A percentile compares a stretch with the other conserved stretches of the same genome.
Conservation (phyloP, 2,329 filamentous ascomycete genomes). For the Fusarium redolens region DNA sequence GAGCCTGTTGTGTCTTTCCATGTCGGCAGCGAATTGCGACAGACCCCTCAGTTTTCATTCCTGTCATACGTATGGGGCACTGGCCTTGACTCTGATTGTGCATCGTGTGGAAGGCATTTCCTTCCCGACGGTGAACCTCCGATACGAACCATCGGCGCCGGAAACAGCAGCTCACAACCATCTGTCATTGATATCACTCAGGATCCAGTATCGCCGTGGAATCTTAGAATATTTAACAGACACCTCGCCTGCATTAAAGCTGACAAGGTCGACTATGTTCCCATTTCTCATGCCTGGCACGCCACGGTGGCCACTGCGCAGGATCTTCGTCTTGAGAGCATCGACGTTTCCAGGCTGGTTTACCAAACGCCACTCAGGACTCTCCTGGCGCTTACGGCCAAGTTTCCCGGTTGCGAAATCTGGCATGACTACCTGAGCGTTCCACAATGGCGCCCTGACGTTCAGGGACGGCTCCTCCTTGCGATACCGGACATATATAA, state of each 20-base stretch:
- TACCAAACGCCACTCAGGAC: not conserved
- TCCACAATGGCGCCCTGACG: not conserved
- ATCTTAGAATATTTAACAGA: not conserved
- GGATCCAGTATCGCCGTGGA: not conserved
- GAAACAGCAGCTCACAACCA: not conserved
- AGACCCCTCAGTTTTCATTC: not conserved
- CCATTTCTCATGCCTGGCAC: not conserved
- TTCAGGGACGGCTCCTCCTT: not conserved
- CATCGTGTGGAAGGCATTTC: not conserved
- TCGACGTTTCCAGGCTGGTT: not conserved
- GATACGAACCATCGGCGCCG: not conserved
- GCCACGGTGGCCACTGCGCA: not conserved
- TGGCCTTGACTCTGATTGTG: not conserved
- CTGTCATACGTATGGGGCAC: not conserved
- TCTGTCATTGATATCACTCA: not conserved
- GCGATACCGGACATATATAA: not conserved
- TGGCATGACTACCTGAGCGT: not conserved
- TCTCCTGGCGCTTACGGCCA: not conserved
- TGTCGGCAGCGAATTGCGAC: not conserved
- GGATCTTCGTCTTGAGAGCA: not conserved
- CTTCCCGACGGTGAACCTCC: not conserved
- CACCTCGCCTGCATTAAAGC: not conserved
- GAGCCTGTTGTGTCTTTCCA: not conserved
- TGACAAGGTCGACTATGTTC: rapidly evolving
- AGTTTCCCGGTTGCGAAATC: not conserved